Base-by-base conservation (phyloP, 768 basidiomycete species). In the Tephrocybe sp. region DNA sequence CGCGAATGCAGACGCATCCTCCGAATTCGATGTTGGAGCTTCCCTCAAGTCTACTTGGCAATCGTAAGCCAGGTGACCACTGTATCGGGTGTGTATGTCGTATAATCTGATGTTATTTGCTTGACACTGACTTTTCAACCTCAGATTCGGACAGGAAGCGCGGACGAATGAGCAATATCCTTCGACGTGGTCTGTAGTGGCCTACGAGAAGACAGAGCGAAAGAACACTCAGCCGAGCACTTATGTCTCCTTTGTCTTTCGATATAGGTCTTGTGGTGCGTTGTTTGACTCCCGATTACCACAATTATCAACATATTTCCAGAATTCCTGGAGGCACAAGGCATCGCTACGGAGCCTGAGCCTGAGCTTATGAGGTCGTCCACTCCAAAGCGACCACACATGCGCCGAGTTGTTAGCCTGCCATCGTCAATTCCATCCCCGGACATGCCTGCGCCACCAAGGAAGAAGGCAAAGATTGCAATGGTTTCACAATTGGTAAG, bases 221-320 rank as follows among this genome's bases (percentile, higher is more conserved):
- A 59, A n/a, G 24, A 40, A 40, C 25, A 22, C 30, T 18, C 65
- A 64, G 49, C 70, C 76, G 5, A 64, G 63, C 31, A 78, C 83
- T n/a, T 79, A 76, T 46, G 82, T 86, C 21, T 79, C 82, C 13
- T 89, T 89, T 59, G 69, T 79, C 2, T 89, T 88, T 61, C 73
- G 82, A 32, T 89, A 89, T 62, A 70, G 83, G 21, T 70, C 80
- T 30, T 68, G 64, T 47, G 80, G 85, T 83, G 52, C 35, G 69
- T 60, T 26, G 12, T 19, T 19, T 18, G 16, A 18, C 5, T 5
- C 16, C 18, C 36, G 7, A 12, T 30, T 6, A 3, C 36, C 36
- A 5, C 31, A 41, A 47, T 19, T 27, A 16, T 16, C 18, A 13
- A 35, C 28, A 4, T n/a, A 9, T 16, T 45, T 40, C 25, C 48